A percentile compares a stretch with the other conserved stretches of the same genome.
Conservation (phyloP, 768 basidiomycete genomes). For the Russula earlei region DNA sequence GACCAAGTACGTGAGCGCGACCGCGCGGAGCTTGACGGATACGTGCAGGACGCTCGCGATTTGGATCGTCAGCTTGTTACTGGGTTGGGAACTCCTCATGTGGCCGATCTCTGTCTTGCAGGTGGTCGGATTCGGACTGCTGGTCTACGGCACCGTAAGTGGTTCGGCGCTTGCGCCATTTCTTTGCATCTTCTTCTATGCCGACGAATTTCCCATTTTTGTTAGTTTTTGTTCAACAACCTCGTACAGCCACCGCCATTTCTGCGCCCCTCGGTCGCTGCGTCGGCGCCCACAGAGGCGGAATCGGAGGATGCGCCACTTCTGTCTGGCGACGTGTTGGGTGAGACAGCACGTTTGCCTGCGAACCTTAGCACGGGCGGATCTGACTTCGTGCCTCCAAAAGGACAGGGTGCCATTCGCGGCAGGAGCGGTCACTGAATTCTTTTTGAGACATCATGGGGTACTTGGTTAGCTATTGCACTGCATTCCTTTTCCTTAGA, state of each 20-base stretch:
- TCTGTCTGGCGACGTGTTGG: conserved; percentile 51
- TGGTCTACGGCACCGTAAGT: conserved; percentile 86
- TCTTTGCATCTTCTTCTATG: conserved; percentile 2
- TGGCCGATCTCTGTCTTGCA: conserved; percentile 79
- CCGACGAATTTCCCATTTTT: conserved; percentile 5
- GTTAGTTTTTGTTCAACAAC: conserved; percentile 84
- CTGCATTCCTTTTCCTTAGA: neutral
- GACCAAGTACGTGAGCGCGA: conserved; percentile 88
- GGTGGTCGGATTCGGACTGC: conserved; percentile 72
- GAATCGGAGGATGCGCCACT: conserved; percentile 34
- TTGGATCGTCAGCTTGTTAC: conserved; percentile 81
- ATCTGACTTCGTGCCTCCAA: conserved; percentile 63
- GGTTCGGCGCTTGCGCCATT: neutral
- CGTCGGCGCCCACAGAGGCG: conserved; percentile 7
- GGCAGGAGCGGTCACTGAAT: neutral
- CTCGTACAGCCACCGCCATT: conserved; percentile 62
- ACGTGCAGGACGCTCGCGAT: conserved; percentile 94
- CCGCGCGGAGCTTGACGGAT: conserved; percentile 84
- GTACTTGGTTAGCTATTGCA: neutral
- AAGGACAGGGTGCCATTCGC: conserved; percentile 16
- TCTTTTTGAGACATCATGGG: neutral
- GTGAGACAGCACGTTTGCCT: conserved; percentile 78
- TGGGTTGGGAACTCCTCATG: conserved; percentile 85
- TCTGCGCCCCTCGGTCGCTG: conserved; percentile 34
- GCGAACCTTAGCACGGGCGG: conserved; percentile 75